Conservation (phyloP, 2,329 filamentous ascomycete species). For the Cercospora sp. region DNA sequence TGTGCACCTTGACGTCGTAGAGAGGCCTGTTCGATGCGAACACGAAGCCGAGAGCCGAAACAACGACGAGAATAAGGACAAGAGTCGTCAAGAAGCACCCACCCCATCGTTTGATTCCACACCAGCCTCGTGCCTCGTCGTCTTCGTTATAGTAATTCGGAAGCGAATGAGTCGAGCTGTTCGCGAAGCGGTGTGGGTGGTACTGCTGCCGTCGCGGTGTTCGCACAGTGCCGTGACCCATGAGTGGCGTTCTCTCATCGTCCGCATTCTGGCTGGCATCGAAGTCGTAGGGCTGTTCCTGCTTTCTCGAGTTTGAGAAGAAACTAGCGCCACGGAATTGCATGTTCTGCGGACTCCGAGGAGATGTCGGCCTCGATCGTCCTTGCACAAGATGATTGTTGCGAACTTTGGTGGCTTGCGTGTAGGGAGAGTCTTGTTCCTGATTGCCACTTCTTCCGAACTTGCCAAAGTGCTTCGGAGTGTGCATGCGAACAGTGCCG, state of each 20-base stretch:
- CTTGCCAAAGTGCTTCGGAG: slow-evolving; percentile 78
- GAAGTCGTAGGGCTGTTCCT: slow-evolving; percentile 70
- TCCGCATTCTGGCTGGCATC: slow-evolving; percentile 75
- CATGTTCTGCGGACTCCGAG: slow-evolving; percentile 53
- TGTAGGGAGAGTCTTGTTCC: slow-evolving; percentile 76
- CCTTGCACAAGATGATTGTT: slow-evolving; percentile 49
- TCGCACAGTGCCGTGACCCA: slow-evolving; percentile 45
- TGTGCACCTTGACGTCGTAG: slow-evolving; percentile 71
- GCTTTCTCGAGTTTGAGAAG: slow-evolving; percentile 50
- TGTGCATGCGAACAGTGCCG: slow-evolving; percentile 54
- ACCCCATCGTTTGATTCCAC: slow-evolving; percentile 47
- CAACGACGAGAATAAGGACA: slow-evolving; percentile 76
- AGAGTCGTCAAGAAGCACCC: slow-evolving; percentile 82
- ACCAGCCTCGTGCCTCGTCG: slow-evolving; percentile 8
- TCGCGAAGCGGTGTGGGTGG: slow-evolving; percentile 53
- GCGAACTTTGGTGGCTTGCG: slow-evolving; percentile 66
- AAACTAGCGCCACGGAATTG: slow-evolving; percentile 43
- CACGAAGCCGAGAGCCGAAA: slow-evolving; percentile 84
- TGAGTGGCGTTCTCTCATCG: slow-evolving; percentile 82
- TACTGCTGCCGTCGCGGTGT: slow-evolving; percentile 19
- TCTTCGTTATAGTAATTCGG: slow-evolving; percentile 44
- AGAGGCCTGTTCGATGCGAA: slow-evolving; percentile 89
- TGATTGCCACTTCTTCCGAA: slow-evolving; percentile 73
- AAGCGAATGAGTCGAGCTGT: slow-evolving; percentile 54
- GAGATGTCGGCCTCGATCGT: slow-evolving; percentile 65